Base-by-base conservation (phyloP, 2,329 filamentous ascomycete genomes). In the Chalaropsis thielavioides region DNA sequence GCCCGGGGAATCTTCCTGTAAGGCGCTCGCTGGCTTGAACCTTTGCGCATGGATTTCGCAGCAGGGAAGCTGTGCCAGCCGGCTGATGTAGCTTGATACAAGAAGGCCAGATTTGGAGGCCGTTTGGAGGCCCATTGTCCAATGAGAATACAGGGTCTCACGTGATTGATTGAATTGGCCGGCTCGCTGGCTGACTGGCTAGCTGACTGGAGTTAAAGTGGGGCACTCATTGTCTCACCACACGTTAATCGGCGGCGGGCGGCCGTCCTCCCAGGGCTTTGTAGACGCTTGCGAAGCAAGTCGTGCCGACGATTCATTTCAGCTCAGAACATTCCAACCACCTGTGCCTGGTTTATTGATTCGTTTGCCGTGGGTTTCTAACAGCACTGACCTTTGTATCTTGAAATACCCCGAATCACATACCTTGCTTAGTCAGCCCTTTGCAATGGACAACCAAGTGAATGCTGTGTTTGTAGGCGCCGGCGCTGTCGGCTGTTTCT, bases 401-500 rank as follows among this genome's bases (percentile, higher is more conserved):
- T 6, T 38, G 35, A 38, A 38, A 38, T 38, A 38, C 10, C 35
- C 7, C 31, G 31, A 35, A 35, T 35, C 3, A 35, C 31, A 35
- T 35, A 35, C 35, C 35, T 8, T 38, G 35, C 35, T 38, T 38
- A 8, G 35, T 38, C 35, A 38, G 35, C 35, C 3, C 35, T 7
- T 8, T 1, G 8, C 35, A 40, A 49, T 51, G 27, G 44, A 24
- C 7, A 80, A 76, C 68, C 74, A 78, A n/a, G 75, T 80, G 31
- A 79, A 85, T 68, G 76, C 88, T 65, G 79, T 88, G 65, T 85
- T 89, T 69, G 81, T 88, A 66, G 86, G 86, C 71, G 86, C 85
- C 24, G 86, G 86, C 69, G 86, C 86, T 67, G 84, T 89, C 51
- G 86, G 86, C 64, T 86, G 84, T 64, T 89, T 89, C 76, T 89